Base-by-base conservation (phyloP, 2,329 filamentous ascomycete species). In the Chalara sp. region DNA sequence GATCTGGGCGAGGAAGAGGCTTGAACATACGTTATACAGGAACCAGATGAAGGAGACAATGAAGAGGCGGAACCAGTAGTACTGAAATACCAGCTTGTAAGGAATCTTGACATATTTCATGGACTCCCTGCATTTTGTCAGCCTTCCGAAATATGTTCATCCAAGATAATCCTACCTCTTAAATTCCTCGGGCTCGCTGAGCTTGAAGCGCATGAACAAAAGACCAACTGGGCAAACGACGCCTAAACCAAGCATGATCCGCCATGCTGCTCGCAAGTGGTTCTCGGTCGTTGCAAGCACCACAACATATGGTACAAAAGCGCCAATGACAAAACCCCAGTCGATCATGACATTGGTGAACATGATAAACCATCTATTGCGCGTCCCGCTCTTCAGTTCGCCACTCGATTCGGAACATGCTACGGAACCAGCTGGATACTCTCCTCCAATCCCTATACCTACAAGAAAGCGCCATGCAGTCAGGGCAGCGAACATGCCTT, bases 311-410 rank as follows among this genome's bases (percentile, higher is more conserved):
- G 89, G 87, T 1, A 93, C 81, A 54, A 95, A 81, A 0, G 87
- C 84, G 6, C 88, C 84, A 50, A 92, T 74, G 1, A 63, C 58
- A 57, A 95, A 96, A 1, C 88, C 90, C 48, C 13, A 6, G 30
- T 45, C 43, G 30, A 45, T 31, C 49, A 11, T 10, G 8, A 30
- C 6, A 68, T 95, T 95, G 44, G 88, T 95, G 67, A 93, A 95
- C 57, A 95, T 75, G 60, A 92, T 88, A 64, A 91, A 96, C 89
- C 89, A 95, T 39, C 86, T 77, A 65, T 96, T 92, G n/a, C 91
- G 77, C 12, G 86, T 85, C 8, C 91, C 91, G 12, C 71, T 68
- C 67, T 89, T 89, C 53, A 96, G 74, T 65, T 95, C 89, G 28
- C 88, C 87, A 0, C 86, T 91, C 5, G 85, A 86, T 68, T 96